phyloP scores from a whole-genome alignment of 1,284 basidiomycete genomes.

The Crepidotus sp. region DNA sequence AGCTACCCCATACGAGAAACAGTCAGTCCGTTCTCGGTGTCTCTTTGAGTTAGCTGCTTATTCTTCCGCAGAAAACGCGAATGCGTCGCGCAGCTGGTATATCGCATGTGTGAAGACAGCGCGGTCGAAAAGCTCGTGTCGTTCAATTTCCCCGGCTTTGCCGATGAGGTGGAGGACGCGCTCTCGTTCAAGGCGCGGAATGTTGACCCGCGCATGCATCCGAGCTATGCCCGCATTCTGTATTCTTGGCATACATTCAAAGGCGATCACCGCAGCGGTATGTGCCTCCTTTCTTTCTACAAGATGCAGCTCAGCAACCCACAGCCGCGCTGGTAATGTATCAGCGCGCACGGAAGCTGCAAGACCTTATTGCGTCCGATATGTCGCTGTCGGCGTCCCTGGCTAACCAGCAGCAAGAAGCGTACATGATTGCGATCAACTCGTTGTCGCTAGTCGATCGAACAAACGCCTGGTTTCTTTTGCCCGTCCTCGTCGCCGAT shows the following conservation, averaged over 20 bases:
- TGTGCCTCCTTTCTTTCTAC: constrained; percentile 11
- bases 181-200: constrained; percentile 93
- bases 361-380: constrained; percentile 43
- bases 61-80: constrained; percentile 59
- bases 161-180: constrained; percentile 82
- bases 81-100: constrained; percentile 71
- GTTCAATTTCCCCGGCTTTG: constrained; percentile 81
- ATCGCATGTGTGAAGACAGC: constrained; percentile 89
- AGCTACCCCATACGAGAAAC: constrained; percentile 60
- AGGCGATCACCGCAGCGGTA: constrained; percentile 85
- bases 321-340: constrained; percentile 90
- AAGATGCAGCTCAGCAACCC: constrained; percentile 8
- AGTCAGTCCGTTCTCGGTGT: constrained; percentile 44
- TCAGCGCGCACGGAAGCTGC: constrained; percentile 78
- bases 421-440: constrained; percentile 85
- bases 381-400: constrained; percentile 45
- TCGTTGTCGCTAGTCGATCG: constrained; percentile 77
- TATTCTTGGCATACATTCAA: constrained; percentile 88
- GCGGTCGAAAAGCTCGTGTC: constrained; percentile 73
- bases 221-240: constrained; percentile 88
- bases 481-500: constrained; percentile 40
- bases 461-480: constrained; percentile 78
- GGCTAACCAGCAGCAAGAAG: constrained; percentile 70
- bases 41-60: constrained; percentile 1
- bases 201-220: constrained; percentile 77